Evolutionary conservation across 2,329 filamentous ascomycete species (phyloP), one percentile per base, ranked within the genome.

Genomic region (Fusarium duplospermum): DNA sequence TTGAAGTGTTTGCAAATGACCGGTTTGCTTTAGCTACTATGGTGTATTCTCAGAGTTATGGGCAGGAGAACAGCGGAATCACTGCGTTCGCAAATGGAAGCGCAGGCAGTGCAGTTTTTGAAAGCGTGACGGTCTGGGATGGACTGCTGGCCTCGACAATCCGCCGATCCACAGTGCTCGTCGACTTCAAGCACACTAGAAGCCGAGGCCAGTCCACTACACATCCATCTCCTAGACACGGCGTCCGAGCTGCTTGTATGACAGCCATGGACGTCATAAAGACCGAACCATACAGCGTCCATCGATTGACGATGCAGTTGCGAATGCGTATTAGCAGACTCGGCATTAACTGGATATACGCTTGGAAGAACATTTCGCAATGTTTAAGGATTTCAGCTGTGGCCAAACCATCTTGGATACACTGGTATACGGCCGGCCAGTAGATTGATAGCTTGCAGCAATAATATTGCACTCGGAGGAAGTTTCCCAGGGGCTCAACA

Each of bases 1-100:
- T 76, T 14, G 74, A 76, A 61, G 35, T 76, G 3, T 76, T 71
- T 56, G 73, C 66, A 13, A 76, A 76, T 60, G 73, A 70, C 13
- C 18, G 74, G 13, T 74, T 74, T 20, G 73, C 74, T 20, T 50
- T 76, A 11, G 61, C 74, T 4, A 74, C 73, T 4, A 72, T 70
- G 59, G 67, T 75, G 8, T 76, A 76, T 56, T 18, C 36, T 5
- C 13, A 24, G 42, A 47, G 22, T 24, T 16, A 24, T 5, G 14
- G 8, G 7, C 42, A 18, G 22, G 42, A 47, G 14, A 47, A 47
- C 3, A 24, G 42, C 4, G 20, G 42, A 14, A 47, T 47, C 42
- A 47, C 22, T 3, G 22, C 42, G 14, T 47, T 47, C 24, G 42
- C 22, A 47, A 47, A 24, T 18, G 42, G 42, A 7, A 22, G 42